Conservation (phyloP, 768 basidiomycete genomes). For the Russula griseocarnosa region DNA sequence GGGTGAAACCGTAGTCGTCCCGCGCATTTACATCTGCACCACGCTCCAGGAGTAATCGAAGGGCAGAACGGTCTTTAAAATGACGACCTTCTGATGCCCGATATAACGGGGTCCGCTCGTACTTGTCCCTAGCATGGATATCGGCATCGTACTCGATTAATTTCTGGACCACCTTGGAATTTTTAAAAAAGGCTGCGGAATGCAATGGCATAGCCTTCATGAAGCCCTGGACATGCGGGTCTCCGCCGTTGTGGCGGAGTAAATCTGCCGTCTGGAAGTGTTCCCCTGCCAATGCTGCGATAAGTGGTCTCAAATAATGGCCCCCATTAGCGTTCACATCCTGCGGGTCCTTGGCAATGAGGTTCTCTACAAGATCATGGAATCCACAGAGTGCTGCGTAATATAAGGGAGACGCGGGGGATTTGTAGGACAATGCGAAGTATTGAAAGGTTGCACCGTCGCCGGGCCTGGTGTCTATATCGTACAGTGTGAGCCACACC, state of each 20-base stretch:
- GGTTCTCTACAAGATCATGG: not conserved
- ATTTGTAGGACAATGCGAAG: not conserved
- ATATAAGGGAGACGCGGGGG: not conserved
- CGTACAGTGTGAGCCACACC: not conserved
- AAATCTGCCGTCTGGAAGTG: not conserved
- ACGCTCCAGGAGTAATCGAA: not conserved
- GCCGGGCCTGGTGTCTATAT: not conserved
- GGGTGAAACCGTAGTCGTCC: not conserved
- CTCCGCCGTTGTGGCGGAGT: not conserved
- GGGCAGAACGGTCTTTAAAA: not conserved
- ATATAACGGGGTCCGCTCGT: not conserved
- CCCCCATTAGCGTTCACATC: not conserved
- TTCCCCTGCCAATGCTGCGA: not conserved
- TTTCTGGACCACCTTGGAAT: not conserved
- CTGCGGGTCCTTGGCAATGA: not conserved
- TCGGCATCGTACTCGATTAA: not conserved
- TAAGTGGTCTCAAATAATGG: not conserved
- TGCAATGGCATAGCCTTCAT: not conserved
- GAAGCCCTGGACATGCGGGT: not conserved
- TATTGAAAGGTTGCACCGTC: accelerated
- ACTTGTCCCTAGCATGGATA: not conserved
- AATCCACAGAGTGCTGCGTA: not conserved
- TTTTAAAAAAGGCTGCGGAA: not conserved
- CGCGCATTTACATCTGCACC: not conserved
- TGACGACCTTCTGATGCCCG: not conserved